Evolutionary conservation across 306 rosid genomes (phyloP), one percentile per base, ranked within the genome.

Genomic region (Inga laurina): DNA sequence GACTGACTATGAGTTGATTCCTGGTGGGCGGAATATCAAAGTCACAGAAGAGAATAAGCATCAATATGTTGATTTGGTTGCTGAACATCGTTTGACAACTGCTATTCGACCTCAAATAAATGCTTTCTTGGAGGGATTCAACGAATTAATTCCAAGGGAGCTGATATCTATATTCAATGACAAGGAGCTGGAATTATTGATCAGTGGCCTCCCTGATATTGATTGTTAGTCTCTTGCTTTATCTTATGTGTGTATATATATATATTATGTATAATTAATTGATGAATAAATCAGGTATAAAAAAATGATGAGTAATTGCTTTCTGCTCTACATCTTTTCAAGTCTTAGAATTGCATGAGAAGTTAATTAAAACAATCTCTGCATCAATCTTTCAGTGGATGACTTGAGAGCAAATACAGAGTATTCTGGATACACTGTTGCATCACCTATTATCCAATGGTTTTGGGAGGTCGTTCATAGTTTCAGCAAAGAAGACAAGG

Each of bases 41-140:
- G 98, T 95, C 52, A 95, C 98, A 0, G 98, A 95, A 86, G 98
- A 95, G 89, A 95, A 95, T 76, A 95, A 95, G 87, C 93, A 95
- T 87, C 89, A 91, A 66, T 95, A 95, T 82, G 98, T 95, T 83
- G 98, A 95, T 86, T 81, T 95, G 80, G 91, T 95, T 82, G 97
- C 90, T 18, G 98, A 93, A 85, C 98, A 95, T 90, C 94, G 94
- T 75, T 86, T 95, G 84, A 95, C 97, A 39, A 95, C 98, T 18
- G 98, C 98, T 10, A 95, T 95, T 74, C 95, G 98, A 69, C 98
- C 98, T 79, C 98, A 95, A 82, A 95, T 95, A 84, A 93, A 52
- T 88, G 97, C 98, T 56, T 95, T 95, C 86, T 72, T 95, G 87
- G 97, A 95, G 5, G 98, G 98, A 57, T 95, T 95, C 87, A 85